Evolutionary conservation across 176 grass and related monocot species (phyloP), one percentile per base, ranked within the genome.

Genomic region (Rhynchospora pubera): DNA sequence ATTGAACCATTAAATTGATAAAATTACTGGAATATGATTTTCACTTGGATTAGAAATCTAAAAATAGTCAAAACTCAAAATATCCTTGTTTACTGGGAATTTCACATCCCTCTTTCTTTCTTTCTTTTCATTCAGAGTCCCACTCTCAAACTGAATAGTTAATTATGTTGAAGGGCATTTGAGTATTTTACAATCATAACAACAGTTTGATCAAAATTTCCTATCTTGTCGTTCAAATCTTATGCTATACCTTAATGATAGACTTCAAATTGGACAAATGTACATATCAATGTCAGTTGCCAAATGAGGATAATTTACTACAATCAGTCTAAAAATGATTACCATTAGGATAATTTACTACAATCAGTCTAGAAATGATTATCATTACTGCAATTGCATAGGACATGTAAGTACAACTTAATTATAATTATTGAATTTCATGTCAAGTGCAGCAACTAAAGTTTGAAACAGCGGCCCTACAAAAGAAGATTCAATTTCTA

Each of bases 401-500:
- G 22, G 11, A 28, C 12, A 53, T 16, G 14, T 50, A 73, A 51
- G 12, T 30, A 22, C 21, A 74, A 52, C 69, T 73, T 23, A 52
- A 52, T 53, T 26, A 75, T 53, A 26, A 53, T 53, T 75, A 26
- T 75, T 21, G 18, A 74, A 74, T 50, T 24, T 32, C 13, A 76
- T 76, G 11, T 80, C 8, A 15, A 26, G 18, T 81, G 60, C 42
- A 82, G 79, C 59, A 66, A 82, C 13, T 48, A 22, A 82, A 82
- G 62, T 6, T 52, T 45, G 79, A 82, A 65, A 8, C 62, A 26
- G 61, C 56, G 12, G 45, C 44, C 22, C 60, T 82, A 64, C 59
- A 50, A 46, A 82, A 82, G 58, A 82, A 51, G 42, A 82, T 65
- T 23, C 60, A 82, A 82, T 46, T 82, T 52, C 56, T 82, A 65